Base-by-base conservation (phyloP, 805 yeast genomes). In the Wickerhamiella musiphila region DNA sequence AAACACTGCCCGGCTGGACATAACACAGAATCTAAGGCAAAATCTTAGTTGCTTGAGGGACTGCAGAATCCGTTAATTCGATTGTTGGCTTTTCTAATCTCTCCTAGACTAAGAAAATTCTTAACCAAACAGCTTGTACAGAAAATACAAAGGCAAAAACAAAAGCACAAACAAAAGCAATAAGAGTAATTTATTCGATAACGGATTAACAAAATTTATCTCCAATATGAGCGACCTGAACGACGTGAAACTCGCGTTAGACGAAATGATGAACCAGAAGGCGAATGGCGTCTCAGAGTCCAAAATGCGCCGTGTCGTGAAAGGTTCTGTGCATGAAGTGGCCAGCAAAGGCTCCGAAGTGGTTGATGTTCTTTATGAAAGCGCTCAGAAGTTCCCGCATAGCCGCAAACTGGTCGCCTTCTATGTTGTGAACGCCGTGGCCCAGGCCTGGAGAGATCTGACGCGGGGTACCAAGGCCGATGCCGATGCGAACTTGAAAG, bases 261-360 rank as follows among this genome's bases (percentile, higher is more conserved):
- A 38, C 17, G 51, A 54, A 34, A 41, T 54, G 29, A 20, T 48
- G 33, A 26, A 41, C 24, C 44, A 48, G 13, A 54, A 56, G 40
- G 49, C 94, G 11, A 86, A 86, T 10, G 96, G 98, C 38, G 90
- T 86, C 33, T 83, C 95, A 18, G 96, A 96, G 27, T 73, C 93
- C 35, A 82, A 94, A 60, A 90, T 86, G 56, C 79, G 79, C 54
- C 73, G 73, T 48, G 61, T 84, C 50, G 78, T 86, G 16, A 22
- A 30, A 18, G 26, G 9, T 6, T 17, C 28, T 2, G 35, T 31
- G 28, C n/a, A n/a, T n/a, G n/a, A n/a, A n/a, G n/a, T n/a, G n/a
- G n/a, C n/a, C n/a, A n/a, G n/a, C n/a, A n/a, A n/a, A 40, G 33
- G 36, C n/a, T 14, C 18, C 39, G 35, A 54, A 46, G 22, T 38